These are phyloP conservation scores for Pulicaria dysenterica DNA, from an alignment of 129 eudicot genomes.

Conservation along the genomic window DNA sequence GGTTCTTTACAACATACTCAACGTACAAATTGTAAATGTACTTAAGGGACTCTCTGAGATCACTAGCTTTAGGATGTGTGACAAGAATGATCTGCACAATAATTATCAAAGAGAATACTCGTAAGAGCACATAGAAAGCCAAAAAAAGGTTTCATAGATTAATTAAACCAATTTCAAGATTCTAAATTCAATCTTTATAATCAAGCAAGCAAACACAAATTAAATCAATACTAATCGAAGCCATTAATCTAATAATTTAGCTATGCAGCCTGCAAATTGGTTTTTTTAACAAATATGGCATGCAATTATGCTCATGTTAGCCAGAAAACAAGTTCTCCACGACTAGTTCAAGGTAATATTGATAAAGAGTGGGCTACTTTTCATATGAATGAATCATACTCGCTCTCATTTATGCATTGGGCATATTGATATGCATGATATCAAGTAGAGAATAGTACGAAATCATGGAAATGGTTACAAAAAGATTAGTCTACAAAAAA, in stretches of 20 bases:
- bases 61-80: constrained; percentile 92
- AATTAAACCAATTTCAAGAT: background rate
- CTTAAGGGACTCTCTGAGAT: constrained; percentile 90
- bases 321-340: background rate
- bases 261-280: background rate
- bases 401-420: background rate
- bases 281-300: background rate
- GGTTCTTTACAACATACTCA: constrained; percentile 99
- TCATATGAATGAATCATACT: constrained; percentile 13
- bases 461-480: background rate
- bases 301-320: background rate
- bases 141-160: background rate
- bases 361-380: background rate
- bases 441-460: constrained; percentile 12
- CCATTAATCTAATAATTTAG: background rate
- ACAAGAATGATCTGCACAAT: constrained; percentile 79
- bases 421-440: background rate
- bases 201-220: background rate
- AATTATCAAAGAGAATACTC: background rate
- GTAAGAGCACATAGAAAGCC: background rate
- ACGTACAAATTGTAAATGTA: constrained; percentile 94
- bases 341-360: background rate
- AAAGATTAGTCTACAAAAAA: background rate
- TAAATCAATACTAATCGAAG: constrained; percentile 1
- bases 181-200: background rate